Conservation (phyloP, 108 stramenopile species). For the Cyclotella atomus region DNA sequence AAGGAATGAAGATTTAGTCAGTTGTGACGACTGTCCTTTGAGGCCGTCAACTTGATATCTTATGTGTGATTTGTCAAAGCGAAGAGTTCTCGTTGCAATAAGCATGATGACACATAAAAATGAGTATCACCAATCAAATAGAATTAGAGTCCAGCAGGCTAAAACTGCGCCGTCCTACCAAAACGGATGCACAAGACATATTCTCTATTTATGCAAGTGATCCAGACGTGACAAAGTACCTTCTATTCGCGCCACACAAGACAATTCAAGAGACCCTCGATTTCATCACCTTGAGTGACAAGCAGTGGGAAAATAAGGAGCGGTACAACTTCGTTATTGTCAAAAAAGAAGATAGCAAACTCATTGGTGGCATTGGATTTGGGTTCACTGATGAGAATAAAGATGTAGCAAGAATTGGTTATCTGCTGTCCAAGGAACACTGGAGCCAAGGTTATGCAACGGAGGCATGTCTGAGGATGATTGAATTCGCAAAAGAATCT, state of each 20-base stretch:
- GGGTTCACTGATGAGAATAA: neutral
- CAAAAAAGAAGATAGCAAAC: neutral
- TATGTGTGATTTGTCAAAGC: too few species aligned
- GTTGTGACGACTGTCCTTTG: too few species aligned
- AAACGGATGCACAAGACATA: conserved; percentile 3
- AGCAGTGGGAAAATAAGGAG: conserved; percentile 2
- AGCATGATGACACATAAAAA: too few species aligned
- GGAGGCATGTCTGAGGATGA: conserved; percentile 11
- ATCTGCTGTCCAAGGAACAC: neutral
- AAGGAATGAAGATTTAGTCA: too few species aligned
- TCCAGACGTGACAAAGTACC: conserved; percentile 10
- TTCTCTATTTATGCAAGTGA: conserved; percentile 7
- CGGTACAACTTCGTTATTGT: neutral
- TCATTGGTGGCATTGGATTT: conserved; percentile 18
- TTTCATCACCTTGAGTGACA: conserved; percentile 9
- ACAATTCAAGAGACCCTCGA: conserved; percentile 8
- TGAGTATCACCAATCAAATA: conserved; percentile 1
- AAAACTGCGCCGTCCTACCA: conserved; percentile 14
- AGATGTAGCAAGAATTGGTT: conserved; percentile 10
- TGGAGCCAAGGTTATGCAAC: conserved; percentile 14
- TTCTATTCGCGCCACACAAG: conserved; percentile 9
- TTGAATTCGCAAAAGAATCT: conserved; percentile 9
- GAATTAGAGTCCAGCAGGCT: neutral
- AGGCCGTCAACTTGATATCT: too few species aligned
- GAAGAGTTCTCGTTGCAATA: too few species aligned